Base-by-base conservation (phyloP, 768 basidiomycete genomes). In the Collybia sordida region DNA sequence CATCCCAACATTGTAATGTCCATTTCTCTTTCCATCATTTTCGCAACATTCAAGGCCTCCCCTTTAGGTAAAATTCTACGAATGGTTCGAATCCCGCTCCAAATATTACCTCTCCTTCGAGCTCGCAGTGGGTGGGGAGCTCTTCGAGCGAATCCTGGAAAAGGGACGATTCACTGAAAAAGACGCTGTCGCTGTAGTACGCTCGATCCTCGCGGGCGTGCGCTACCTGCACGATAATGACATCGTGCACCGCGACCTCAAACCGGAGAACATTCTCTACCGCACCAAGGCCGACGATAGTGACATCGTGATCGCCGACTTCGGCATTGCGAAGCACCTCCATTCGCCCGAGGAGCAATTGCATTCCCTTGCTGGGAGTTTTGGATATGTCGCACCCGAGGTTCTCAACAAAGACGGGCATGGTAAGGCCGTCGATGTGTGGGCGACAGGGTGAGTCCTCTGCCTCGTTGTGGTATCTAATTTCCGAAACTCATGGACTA, bases 31-130 rank as follows among this genome's bases (percentile, higher is more conserved):
- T 15, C 36, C 47, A 5, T 19, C 28, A 7, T 24, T 19, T 28
- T 50, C 35, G 40, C 43, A n/a, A 21, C 27, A 31, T 5, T 40
- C 18, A 23, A 19, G 18, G 38, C 6, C n/a, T n/a, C 17, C 7
- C 40, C n/a, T 47, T 21, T 22, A 93, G 92, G 92, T 97, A 49
- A 96, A 95, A 64, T 93, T 97, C 61, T 95, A 88, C 66, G 94
- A 97, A 65, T 93, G 89, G 85, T 98, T 98, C 64, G 97, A 98
- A 63, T 93, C 90, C 7, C 77, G 93, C 55, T 79, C 86, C 14
- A 98, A 97, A 70, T 98, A 93, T 67, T 98, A 95, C 63, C 82
- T 98, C n/a, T 81, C 89, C 0, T 97, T 97, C 60, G 93, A 98
- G 66, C 86, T 98, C 7, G 96, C 94, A 0, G 78, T 83, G 0